A percentile compares a stretch with the other conserved stretches of the same genome.
Evolutionary conservation across 805 yeast genomes (phyloP).

Genomic region (Lipomyces lipofer): DNA sequence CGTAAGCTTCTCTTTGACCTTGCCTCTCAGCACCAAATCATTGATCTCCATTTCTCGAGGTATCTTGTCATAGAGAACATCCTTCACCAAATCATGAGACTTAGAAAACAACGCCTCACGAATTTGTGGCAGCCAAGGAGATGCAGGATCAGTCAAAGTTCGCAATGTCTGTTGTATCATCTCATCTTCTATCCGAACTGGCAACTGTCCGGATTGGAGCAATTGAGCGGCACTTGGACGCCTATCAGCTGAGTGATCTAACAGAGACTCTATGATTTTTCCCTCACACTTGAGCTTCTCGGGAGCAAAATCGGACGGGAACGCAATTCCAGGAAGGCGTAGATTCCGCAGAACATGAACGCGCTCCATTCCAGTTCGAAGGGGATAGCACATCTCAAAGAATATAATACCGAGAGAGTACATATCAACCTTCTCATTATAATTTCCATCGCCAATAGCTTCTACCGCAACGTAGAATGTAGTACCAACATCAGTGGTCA

Average conservation of each 20-base stretch:
- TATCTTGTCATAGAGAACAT: slow-evolving; percentile 69
- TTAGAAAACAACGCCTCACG: slow-evolving; percentile 82
- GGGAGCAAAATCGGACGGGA: slow-evolving; percentile 65
- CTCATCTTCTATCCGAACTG: slow-evolving; percentile 87
- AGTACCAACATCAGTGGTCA: slow-evolving; percentile 93
- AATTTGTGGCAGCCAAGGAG: slow-evolving; percentile 93
- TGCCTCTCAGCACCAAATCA: slow-evolving; percentile 59
- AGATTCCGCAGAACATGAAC: slow-evolving; percentile 67
- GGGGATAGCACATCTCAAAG: slow-evolving; percentile 87
- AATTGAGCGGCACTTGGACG: slow-evolving; percentile 81
- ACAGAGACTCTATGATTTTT: slow-evolving; percentile 61
- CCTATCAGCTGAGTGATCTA: slow-evolving; percentile 74
- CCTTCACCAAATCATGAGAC: slow-evolving; percentile 81
- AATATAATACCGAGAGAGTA: slow-evolving; percentile 92
- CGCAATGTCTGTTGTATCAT: slow-evolving; percentile 83
- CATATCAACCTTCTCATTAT: slow-evolving; percentile 93
- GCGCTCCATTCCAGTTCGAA: slow-evolving; percentile 94
- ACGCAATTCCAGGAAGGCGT: slow-evolving; percentile 58
- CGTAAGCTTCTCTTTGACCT: slow-evolving; percentile 61
- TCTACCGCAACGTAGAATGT: slow-evolving; percentile 90
- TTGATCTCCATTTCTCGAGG: slow-evolving; percentile 34
- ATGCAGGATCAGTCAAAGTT: slow-evolving; percentile 82
- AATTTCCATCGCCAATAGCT: slow-evolving; percentile 65
- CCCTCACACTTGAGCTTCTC: slow-evolving; percentile 59
- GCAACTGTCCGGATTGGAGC: slow-evolving; percentile 77